These are phyloP conservation scores for Pyricularia sp. DNA, from an alignment of 2,329 filamentous ascomycete genomes.

Conservation along the genomic window DNA sequence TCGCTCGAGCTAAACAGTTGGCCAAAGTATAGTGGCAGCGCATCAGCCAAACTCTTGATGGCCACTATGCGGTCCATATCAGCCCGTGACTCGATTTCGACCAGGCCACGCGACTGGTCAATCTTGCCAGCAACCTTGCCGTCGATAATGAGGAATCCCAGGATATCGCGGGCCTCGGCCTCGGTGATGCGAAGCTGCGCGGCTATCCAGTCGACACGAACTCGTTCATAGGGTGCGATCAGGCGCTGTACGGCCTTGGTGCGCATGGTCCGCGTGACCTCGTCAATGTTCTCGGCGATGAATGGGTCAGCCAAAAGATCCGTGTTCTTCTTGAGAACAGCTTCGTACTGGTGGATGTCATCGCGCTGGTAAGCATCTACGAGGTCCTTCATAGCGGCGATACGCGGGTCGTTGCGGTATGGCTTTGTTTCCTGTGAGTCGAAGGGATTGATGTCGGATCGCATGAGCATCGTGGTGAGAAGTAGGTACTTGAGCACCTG, in stretches of 20 bases:
- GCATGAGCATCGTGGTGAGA: constrained; percentile 96
- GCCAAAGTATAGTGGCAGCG: constrained; percentile 59
- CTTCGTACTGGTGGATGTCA: constrained; percentile 86
- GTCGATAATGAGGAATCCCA: constrained; percentile 90
- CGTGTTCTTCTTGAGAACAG: constrained; percentile 75
- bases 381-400: constrained; percentile 93
- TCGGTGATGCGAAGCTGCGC: constrained; percentile 79
- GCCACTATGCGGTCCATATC: constrained; percentile 68
- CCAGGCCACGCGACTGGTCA: constrained; percentile 75
- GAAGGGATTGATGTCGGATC: constrained; percentile 96
- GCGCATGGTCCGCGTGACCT: constrained; percentile 96
- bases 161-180: constrained; percentile 84
- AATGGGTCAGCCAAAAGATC: constrained; percentile 88
- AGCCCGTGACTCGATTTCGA: constrained; percentile 67
- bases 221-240: constrained; percentile 89
- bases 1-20: constrained; percentile 72
- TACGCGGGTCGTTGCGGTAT: constrained; percentile 90
- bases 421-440: constrained; percentile 98
- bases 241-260: constrained; percentile 91
- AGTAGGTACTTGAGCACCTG: constrained; percentile 97
- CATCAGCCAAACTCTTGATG: constrained; percentile 61
- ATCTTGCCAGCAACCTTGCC: constrained; percentile 81
- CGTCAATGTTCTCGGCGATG: constrained; percentile 98
- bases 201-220: constrained; percentile 81
- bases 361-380: constrained; percentile 95